Percentiles rank a stretch among this genome's conserved stretches.
Evolutionary conservation across 1,139 yeast species (phyloP).

Genomic region (Candida tetrigidarum): DNA sequence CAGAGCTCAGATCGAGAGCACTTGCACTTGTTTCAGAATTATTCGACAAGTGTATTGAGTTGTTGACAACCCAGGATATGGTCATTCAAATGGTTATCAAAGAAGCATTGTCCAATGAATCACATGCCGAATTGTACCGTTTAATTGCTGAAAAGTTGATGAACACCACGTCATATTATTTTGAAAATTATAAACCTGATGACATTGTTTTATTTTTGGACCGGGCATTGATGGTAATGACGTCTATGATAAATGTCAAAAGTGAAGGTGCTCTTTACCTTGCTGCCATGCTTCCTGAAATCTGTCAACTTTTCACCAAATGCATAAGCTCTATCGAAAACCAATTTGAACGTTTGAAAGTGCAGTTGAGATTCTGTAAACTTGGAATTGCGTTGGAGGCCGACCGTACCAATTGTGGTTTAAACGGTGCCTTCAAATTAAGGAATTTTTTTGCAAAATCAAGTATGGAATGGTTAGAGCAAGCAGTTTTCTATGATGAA

Average conservation of each 20-base stretch:
- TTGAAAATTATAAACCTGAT: constrained; percentile 30
- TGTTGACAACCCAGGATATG: constrained; percentile 54
- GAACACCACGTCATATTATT: constrained; percentile 27
- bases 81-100: constrained; percentile 51
- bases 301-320: constrained; percentile 33
- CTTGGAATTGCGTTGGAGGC: constrained; percentile 54
- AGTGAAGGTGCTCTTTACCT: constrained; percentile 45
- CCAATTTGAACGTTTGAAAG: constrained; percentile 44
- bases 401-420: constrained; percentile 39
- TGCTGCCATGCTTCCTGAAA: constrained; percentile 37
- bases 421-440: constrained; percentile 58
- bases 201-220: constrained; percentile 43
- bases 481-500: constrained; percentile 46
- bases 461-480: constrained; percentile 71
- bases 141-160: constrained; percentile 38
- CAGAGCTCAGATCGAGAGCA: constrained; percentile 30
- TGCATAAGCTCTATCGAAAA: constrained; percentile 39
- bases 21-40: constrained; percentile 42
- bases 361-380: constrained; percentile 64
- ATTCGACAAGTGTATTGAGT: constrained; percentile 53
- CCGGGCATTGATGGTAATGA: constrained; percentile 41
- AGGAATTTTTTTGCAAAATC: constrained; percentile 66
- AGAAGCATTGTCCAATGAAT: constrained; percentile 49
- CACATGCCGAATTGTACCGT: constrained; percentile 48
- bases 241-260: constrained; percentile 39